A percentile compares a stretch with the other conserved stretches of the same genome.
Evolutionary conservation across 208 protist genomes (phyloP).

Genomic region (Acanthamoeba lenticulata): DNA sequence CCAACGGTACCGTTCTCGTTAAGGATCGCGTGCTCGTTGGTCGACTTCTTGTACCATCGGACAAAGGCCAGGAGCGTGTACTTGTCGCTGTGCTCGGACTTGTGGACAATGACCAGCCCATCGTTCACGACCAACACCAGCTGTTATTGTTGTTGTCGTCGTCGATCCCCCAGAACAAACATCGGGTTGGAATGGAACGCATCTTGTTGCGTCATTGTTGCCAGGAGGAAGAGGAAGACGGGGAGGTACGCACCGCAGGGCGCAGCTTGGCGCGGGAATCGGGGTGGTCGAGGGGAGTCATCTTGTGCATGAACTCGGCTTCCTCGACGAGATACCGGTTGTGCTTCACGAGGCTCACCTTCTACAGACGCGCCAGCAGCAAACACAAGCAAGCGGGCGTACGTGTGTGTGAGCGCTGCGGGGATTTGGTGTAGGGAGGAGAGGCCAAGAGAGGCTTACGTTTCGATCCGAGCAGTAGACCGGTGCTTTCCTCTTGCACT

Average conservation of each 20-base stretch:
- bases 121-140: slow-evolving; percentile 44
- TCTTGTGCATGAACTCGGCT: slow-evolving; percentile 33
- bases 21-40: background rate
- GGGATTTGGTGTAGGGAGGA: background rate
- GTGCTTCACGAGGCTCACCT: slow-evolving; percentile 57
- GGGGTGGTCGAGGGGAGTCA: slow-evolving; percentile 16
- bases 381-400: background rate
- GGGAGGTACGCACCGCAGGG: background rate
- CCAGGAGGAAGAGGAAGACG: background rate
- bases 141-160: background rate
- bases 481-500: slow-evolving; percentile 32
- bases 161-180: background rate
- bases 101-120: slow-evolving; percentile 43
- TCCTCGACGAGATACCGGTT: slow-evolving; percentile 54
- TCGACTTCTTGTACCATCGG: slow-evolving; percentile 46
- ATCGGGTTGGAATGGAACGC: background rate
- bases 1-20: slow-evolving; percentile 56
- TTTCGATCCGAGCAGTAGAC: slow-evolving; percentile 13
- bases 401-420: background rate
- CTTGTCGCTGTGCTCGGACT: slow-evolving; percentile 53
- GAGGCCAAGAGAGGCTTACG: background rate
- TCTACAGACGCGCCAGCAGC: background rate
- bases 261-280: slow-evolving; percentile 2
- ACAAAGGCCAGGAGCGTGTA: slow-evolving; percentile 46
- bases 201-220: background rate